Conservation (phyloP, 2,329 filamentous ascomycete species). For the Emergomyces orientalis region DNA sequence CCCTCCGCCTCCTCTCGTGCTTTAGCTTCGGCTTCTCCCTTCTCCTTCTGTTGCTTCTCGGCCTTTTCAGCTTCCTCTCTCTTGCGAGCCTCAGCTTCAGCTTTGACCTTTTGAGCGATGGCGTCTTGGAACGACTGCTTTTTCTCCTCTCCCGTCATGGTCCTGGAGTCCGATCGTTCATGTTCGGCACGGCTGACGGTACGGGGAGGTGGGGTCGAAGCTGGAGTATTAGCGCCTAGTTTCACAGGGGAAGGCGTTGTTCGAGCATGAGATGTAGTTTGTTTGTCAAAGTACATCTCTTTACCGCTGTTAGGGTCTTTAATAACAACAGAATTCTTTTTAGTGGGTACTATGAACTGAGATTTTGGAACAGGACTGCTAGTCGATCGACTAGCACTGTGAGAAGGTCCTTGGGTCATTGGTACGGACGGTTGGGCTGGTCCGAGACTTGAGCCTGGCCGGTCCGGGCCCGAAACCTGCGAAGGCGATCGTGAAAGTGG, state of each 20-base stretch:
- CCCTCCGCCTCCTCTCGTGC: constrained; percentile 18
- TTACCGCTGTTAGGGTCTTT: constrained; percentile 73
- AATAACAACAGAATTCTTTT: constrained; percentile 64
- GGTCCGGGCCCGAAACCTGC: constrained; percentile 62
- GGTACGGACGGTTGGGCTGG: constrained; percentile 48
- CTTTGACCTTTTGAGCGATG: constrained; percentile 39
- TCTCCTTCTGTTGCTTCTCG: constrained; percentile 10
- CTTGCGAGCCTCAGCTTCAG: constrained; percentile 22
- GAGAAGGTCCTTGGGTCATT: constrained; percentile 17
- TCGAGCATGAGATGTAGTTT: constrained; percentile 52
- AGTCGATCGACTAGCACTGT: constrained; percentile 48
- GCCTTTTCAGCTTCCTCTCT: constrained; percentile 21
- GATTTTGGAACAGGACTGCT: constrained; percentile 53
- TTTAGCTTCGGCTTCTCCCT: constrained; percentile 20
- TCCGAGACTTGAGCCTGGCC: constrained; percentile 51
- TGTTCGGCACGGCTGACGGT: constrained; percentile 59
- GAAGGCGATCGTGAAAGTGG: constrained; percentile 76
- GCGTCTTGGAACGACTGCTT: constrained; percentile 61
- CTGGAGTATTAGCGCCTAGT: constrained; percentile 44
- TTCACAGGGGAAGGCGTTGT: constrained; percentile 49
- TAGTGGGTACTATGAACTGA: constrained; percentile 53
- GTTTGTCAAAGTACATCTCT: constrained; percentile 60
- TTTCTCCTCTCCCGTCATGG: constrained; percentile 72
- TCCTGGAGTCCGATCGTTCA: constrained; percentile 58
- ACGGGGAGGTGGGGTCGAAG: constrained; percentile 73